These are phyloP conservation scores for Rhododendron ovatum DNA, from an alignment of 148 eudicot genomes.

Conservation along the genomic window DNA sequence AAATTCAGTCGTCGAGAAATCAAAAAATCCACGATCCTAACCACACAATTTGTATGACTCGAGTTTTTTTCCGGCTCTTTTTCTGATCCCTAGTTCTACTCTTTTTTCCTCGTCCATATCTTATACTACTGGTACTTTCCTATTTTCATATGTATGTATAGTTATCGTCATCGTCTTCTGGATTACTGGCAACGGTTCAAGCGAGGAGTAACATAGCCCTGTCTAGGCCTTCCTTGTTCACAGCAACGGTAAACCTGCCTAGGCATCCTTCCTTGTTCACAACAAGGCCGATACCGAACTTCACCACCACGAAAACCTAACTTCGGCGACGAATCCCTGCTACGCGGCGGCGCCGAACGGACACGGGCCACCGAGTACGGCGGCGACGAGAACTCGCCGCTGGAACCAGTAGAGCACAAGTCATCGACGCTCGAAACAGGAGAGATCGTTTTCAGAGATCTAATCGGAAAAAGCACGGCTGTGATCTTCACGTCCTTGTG, in stretches of 20 bases:
- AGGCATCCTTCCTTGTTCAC: background rate
- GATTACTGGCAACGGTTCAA: conserved; percentile 4
- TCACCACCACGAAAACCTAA: conserved; percentile 1
- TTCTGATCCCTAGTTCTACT: background rate
- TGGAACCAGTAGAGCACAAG: conserved; percentile 18
- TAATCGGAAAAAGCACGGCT: conserved; percentile 47
- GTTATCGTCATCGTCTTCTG: background rate
- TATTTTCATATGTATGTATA: background rate
- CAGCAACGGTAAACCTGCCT: background rate
- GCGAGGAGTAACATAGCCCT: background rate
- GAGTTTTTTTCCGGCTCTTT: background rate
- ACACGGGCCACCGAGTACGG: conserved; percentile 3
- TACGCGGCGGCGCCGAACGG: background rate
- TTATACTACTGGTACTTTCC: background rate
- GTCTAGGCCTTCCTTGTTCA: background rate
- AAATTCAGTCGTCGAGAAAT: background rate
- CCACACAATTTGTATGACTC: background rate
- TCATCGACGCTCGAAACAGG: conserved; percentile 15
- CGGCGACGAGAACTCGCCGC: conserved; percentile 5
- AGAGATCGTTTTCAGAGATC: conserved; percentile 23
- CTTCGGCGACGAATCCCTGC: background rate
- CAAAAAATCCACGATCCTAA: background rate
- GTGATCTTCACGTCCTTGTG: conserved; percentile 56
- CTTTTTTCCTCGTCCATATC: background rate
- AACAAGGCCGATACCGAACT: background rate